Percentiles rank a stretch among this genome's conserved stretches.
Evolutionary conservation across 495 filamentous ascomycete genomes (phyloP).

Genomic region (Daldinia concentrica): DNA sequence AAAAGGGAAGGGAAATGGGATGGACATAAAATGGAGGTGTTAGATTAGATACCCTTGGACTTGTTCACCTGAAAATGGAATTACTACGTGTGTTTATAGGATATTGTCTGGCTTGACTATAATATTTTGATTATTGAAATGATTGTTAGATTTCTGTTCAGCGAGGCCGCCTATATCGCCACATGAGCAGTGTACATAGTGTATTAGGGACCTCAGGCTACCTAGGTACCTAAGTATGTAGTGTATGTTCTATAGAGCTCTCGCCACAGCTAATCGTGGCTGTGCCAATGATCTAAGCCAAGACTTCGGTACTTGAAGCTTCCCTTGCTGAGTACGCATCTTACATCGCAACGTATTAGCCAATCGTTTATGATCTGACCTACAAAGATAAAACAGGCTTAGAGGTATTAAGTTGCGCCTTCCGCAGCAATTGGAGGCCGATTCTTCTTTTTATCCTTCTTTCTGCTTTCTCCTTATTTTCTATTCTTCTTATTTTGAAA

Average conservation of each 20-base stretch:
- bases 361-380: constrained; percentile 31
- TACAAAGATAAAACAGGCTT: constrained; percentile 40
- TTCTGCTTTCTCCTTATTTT: neutral
- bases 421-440: constrained; percentile 6
- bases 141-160: neutral
- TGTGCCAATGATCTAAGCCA: constrained; percentile 33
- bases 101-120: neutral
- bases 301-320: constrained; percentile 10
- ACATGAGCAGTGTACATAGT: neutral
- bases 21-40: constrained; percentile 8
- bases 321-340: neutral
- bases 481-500: neutral
- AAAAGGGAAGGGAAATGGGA: constrained; percentile 4
- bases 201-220: no score
- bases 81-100: neutral
- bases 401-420: constrained; percentile 12
- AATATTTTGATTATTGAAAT: neutral
- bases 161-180: constrained; percentile 11
- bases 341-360: constrained; percentile 24
- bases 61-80: constrained; percentile 8
- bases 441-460: constrained; percentile 1
- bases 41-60: constrained; percentile 18
- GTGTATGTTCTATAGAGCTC: neutral
- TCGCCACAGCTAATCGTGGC: constrained; percentile 32
- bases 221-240: no score